phyloP scores from a whole-genome alignment of 2,329 filamentous ascomycete genomes.

The Coniosporium tulheliwenetii region DNA sequence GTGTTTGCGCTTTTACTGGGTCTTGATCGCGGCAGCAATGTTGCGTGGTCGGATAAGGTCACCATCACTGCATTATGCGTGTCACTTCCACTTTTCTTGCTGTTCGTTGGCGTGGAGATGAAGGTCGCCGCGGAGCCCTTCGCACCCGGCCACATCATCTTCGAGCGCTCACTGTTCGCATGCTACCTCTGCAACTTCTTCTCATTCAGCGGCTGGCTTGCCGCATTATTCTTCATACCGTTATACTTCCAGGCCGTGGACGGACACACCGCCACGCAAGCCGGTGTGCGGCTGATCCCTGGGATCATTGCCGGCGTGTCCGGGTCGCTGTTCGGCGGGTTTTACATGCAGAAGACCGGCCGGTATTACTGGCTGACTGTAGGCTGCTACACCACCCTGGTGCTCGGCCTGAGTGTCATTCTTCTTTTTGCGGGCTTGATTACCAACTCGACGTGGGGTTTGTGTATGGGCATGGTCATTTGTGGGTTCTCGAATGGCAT shows the following conservation, averaged over 20 bases:
- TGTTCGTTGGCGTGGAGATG: constrained; percentile 56
- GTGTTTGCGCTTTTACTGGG: constrained; percentile 52
- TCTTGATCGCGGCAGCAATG: constrained; percentile 58
- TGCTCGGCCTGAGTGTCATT: constrained; percentile 39
- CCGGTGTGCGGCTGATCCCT: constrained; percentile 53
- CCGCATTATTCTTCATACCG: constrained; percentile 56
- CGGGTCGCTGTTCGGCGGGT: constrained; percentile 49
- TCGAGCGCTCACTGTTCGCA: constrained; percentile 49
- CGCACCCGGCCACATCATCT: constrained; percentile 58
- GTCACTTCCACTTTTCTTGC: constrained; percentile 41
- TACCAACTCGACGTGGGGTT: constrained; percentile 31
- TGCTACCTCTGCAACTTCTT: constrained; percentile 62
- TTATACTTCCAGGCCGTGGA: constrained; percentile 63
- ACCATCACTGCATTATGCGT: constrained; percentile 42
- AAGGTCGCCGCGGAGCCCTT: constrained; percentile 56
- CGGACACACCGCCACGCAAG: constrained; percentile 44
- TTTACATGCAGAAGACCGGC: constrained; percentile 54
- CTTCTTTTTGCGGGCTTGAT: constrained; percentile 41
- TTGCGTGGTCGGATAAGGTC: constrained; percentile 45
- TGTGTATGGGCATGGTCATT: constrained; percentile 41
- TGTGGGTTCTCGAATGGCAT: constrained; percentile 39
- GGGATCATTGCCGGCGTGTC: constrained; percentile 44
- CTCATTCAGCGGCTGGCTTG: constrained; percentile 43
- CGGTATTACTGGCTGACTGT: constrained; percentile 57
- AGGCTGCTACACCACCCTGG: constrained; percentile 34